These are phyloP conservation scores for Platanus orientalis DNA, from an alignment of 164 flowering plant genomes.

Conservation along the genomic window DNA sequence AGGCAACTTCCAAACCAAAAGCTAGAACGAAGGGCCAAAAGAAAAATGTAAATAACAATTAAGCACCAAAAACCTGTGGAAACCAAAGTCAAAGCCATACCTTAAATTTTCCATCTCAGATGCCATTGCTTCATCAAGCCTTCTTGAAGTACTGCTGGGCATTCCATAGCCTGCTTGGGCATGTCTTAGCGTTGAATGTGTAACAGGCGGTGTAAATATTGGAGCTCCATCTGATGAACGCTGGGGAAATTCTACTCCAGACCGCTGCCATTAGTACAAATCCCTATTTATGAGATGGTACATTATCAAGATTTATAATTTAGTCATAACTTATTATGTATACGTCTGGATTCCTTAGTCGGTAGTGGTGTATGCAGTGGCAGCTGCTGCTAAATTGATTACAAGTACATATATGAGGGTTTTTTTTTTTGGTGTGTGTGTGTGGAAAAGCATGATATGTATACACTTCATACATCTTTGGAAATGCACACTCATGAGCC, in stretches of 20 bases:
- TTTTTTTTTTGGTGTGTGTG: too few species aligned
- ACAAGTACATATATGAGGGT: too few species aligned
- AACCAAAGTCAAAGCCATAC: conserved; percentile 26
- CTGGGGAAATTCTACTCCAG: conserved; percentile 76
- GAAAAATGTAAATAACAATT: conserved; percentile 2
- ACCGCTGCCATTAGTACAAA: conserved; percentile 47
- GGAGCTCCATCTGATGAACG: conserved; percentile 64
- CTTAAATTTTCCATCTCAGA: conserved; percentile 67
- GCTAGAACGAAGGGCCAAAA: background rate
- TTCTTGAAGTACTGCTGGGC: conserved; percentile 69
- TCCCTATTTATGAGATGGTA: conserved; percentile 2
- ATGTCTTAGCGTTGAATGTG: conserved; percentile 42
- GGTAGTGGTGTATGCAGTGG: too few species aligned
- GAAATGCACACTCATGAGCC: too few species aligned
- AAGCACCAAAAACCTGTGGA: background rate
- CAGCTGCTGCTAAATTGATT: too few species aligned
- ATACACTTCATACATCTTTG: too few species aligned
- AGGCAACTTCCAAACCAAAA: background rate
- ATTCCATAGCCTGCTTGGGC: conserved; percentile 70
- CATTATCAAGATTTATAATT: background rate
- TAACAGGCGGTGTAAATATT: conserved; percentile 74
- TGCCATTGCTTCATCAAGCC: conserved; percentile 97
- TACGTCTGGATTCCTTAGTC: too few species aligned
- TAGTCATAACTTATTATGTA: background rate
- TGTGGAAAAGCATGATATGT: too few species aligned